Evolutionary conservation across 2,329 filamentous ascomycete genomes (phyloP), one percentile per base, ranked within the genome.

Genomic region (Pseudocercospora macadamiae): DNA sequence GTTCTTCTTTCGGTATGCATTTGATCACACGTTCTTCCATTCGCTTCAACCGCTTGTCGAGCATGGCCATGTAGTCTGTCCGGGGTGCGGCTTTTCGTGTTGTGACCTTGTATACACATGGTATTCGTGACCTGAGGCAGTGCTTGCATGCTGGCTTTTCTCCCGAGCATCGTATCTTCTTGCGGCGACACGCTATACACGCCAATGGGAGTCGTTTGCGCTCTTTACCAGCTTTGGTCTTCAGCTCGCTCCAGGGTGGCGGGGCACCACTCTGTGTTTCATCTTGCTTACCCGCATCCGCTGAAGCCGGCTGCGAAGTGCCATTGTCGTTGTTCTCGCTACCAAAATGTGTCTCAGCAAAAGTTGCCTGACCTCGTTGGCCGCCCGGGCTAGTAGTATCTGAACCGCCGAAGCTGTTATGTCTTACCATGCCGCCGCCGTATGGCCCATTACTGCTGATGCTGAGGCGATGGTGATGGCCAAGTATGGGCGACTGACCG

Each of bases 21-120:
- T 96, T 96, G 77, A 97, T 96, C 63, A 97, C 95, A 57, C 93
- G 88, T 70, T 97, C 93, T 75, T 99, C 95, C 95, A 97, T 97
- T 57, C 93, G 84, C 79, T 96, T 97, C 66, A 97, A 76, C 54
- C 95, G 85, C 77, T 96, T 97, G 77, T 97, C 95, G 68, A 97
- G 79, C 92, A 97, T 97, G 39, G 93, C 92, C 95, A 97, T 97
- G 75, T 97, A 97, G 75, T 97, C 95, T 16, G 95, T 97, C 53
- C 95, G 84, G 2, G 95, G 95, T 3, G 93, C 92, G 1, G 93
- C 92, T 75, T 97, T 97, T 60, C 95, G 84, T 3, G 93, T 92
- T 0, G 93, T 97, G 60, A 96, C 91, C 72, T 97, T 97, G 82
- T 97, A 99, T 3, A 97, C 93, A 73, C 95, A 99, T 1, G 93